A percentile compares a stretch with the other conserved stretches of the same genome.
Conservation (phyloP, 2,329 filamentous ascomycete genomes). For the Colletotrichum sansevieriae region DNA sequence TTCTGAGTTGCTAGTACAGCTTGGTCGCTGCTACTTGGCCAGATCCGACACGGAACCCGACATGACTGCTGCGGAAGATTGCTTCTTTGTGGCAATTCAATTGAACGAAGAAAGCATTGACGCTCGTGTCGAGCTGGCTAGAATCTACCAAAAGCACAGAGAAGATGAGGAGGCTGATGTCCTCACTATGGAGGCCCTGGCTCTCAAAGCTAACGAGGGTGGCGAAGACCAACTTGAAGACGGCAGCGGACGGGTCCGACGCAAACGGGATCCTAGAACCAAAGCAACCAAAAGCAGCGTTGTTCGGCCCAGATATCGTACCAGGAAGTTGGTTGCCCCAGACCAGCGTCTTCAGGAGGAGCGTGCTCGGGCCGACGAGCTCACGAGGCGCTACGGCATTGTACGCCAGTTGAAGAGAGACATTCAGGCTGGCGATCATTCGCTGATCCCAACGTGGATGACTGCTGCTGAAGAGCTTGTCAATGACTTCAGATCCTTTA, state of each 20-base stretch:
- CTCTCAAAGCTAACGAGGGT: conserved; percentile 66
- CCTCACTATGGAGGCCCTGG: conserved; percentile 80
- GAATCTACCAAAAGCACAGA: conserved; percentile 83
- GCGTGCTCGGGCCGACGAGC: conserved; percentile 54
- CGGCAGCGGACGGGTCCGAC: conserved; percentile 9
- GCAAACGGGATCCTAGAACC: conserved; percentile 22
- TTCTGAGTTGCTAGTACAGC: conserved; percentile 64
- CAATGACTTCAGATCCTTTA: conserved; percentile 73
- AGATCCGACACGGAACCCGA: conserved; percentile 72
- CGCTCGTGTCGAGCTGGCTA: conserved; percentile 83
- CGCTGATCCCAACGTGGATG: conserved; percentile 68
- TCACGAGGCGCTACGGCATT: conserved; percentile 57
- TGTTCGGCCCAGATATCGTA: conserved; percentile 54
- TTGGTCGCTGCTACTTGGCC: conserved; percentile 78
- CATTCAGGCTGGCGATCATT: conserved; percentile 57
- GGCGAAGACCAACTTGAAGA: conserved; percentile 44
- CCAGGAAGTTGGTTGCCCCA: conserved; percentile 60
- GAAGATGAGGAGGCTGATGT: conserved; percentile 82
- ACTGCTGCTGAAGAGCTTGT: conserved; percentile 69
- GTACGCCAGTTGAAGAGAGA: conserved; percentile 58
- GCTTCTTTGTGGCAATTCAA: conserved; percentile 80
- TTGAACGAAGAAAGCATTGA: conserved; percentile 79
- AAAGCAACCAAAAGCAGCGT: conserved; percentile 47
- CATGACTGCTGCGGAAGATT: conserved; percentile 79
- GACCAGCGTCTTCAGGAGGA: conserved; percentile 61